Evolutionary conservation across 495 filamentous ascomycete species (phyloP).

Genomic region (Letharia lupina): DNA sequence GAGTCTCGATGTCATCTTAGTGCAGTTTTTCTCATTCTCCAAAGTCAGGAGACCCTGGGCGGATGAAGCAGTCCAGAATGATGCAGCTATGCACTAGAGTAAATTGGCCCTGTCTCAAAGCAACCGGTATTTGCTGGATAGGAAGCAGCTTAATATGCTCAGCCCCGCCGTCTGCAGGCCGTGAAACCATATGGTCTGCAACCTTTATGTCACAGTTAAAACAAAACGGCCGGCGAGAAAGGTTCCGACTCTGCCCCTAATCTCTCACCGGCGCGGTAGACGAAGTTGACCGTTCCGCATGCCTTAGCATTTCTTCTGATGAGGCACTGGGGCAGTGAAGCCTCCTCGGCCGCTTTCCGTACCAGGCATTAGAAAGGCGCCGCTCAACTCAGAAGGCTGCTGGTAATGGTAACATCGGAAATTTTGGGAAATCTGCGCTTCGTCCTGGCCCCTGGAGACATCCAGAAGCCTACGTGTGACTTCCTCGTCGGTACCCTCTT

Average conservation of each 20-base stretch:
- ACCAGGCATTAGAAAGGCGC: slow-evolving; percentile 46
- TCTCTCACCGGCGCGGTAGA: slow-evolving; percentile 27
- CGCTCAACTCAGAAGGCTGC: too few species aligned
- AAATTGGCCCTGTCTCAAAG: slow-evolving; percentile 41
- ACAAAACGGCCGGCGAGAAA: slow-evolving; percentile 36
- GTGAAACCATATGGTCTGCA: slow-evolving; percentile 29
- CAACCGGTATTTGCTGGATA: slow-evolving; percentile 38
- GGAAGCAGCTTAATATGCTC: slow-evolving; percentile 41
- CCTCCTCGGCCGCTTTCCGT: slow-evolving; percentile 49
- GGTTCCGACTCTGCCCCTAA: slow-evolving; percentile 32
- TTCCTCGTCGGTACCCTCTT: slow-evolving; percentile 18
- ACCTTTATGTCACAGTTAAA: slow-evolving; percentile 47
- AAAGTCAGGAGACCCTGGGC: slow-evolving; percentile 46
- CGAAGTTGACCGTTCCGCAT: slow-evolving; percentile 36
- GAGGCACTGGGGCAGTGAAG: slow-evolving; percentile 32
- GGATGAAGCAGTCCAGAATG: slow-evolving; percentile 46
- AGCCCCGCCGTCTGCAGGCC: slow-evolving; percentile 46
- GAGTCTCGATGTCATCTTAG: slow-evolving; percentile 41
- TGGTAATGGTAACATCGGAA: too few species aligned
- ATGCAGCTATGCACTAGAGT: slow-evolving; percentile 45
- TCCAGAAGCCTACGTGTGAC: slow-evolving; percentile 39
- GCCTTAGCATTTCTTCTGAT: slow-evolving; percentile 29
- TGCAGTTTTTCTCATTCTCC: slow-evolving; percentile 43
- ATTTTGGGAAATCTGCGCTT: slow-evolving; percentile 43
- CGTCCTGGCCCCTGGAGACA: slow-evolving; percentile 37